A percentile compares a stretch with the other conserved stretches of the same genome.
These are phyloP conservation scores for Cotoneaster glaucophyllus DNA, from an alignment of 306 rosid genomes.

Conservation along the genomic window DNA sequence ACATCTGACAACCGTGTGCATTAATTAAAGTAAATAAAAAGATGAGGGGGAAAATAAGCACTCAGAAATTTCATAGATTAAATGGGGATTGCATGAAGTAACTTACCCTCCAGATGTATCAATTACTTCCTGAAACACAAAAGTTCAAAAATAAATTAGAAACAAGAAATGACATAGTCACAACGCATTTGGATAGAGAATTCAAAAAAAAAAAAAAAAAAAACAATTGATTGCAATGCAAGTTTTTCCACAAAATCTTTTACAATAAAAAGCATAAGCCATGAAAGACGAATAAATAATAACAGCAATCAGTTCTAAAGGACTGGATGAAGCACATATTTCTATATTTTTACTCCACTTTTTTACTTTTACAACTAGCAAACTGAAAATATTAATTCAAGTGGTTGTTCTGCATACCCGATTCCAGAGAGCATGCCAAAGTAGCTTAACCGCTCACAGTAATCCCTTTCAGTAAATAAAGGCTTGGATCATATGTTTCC, in stretches of 20 bases:
- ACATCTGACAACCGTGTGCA: conserved; percentile 39
- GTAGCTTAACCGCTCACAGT: background rate
- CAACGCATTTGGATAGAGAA: no score
- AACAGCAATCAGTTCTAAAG: background rate
- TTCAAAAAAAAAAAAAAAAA: no score
- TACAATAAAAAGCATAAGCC: background rate
- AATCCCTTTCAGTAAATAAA: background rate
- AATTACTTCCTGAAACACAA: conserved; percentile 73
- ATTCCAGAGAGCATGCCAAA: background rate
- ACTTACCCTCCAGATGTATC: conserved; percentile 96
- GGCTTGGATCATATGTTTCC: background rate
- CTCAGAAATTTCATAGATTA: background rate
- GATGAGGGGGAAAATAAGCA: background rate
- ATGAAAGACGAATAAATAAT: background rate
- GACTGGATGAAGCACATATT: background rate
- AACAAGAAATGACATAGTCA: background rate
- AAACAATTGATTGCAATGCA: background rate
- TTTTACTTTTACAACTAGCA: background rate
- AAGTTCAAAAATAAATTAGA: background rate
- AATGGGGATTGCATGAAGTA: background rate
- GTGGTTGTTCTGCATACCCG: background rate
- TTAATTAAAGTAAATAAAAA: conserved; percentile 4
- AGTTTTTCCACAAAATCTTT: background rate
- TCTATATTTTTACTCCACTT: background rate
- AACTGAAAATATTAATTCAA: background rate